phyloP scores from a whole-genome alignment of 495 filamentous ascomycete species.

The Penicillium cataractarum region DNA sequence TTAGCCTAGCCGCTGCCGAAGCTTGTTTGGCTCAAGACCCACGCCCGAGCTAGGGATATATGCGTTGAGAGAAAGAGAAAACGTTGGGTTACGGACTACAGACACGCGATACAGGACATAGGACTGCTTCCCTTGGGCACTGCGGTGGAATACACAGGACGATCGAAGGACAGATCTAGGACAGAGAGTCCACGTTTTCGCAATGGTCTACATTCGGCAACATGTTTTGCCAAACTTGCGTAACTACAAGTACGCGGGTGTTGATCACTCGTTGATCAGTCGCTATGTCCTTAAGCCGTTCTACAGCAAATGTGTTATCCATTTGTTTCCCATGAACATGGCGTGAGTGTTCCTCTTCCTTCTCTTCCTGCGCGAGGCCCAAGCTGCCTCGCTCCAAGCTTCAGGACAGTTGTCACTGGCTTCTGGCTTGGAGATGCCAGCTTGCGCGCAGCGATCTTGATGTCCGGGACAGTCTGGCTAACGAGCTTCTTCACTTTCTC shows the following conservation, averaged over 20 bases:
- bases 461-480: conserved; percentile 11
- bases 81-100: background rate
- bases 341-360: conserved; percentile 59
- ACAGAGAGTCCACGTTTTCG: background rate
- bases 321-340: conserved; percentile 94
- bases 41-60: conserved; percentile 2
- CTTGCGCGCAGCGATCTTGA: background rate
- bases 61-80: conserved; percentile 5
- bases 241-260: conserved; percentile 88
- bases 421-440: background rate
- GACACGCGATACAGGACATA: no score
- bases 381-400: background rate
- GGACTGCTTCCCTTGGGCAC: no score
- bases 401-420: background rate
- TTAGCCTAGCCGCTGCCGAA: background rate
- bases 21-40: conserved; percentile 11
- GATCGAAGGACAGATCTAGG: background rate
- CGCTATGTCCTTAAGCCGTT: conserved; percentile 94
- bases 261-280: conserved; percentile 88
- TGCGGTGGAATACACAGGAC: background rate
- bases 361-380: background rate
- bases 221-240: conserved; percentile 84
- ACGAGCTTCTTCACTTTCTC: conserved; percentile 23
- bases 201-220: conserved; percentile 88
- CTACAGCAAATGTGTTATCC: conserved; percentile 92